Evolutionary conservation across 2,329 filamentous ascomycete genomes (phyloP), one percentile per base, ranked within the genome.

Genomic region (Metarhizium guizhouense): DNA sequence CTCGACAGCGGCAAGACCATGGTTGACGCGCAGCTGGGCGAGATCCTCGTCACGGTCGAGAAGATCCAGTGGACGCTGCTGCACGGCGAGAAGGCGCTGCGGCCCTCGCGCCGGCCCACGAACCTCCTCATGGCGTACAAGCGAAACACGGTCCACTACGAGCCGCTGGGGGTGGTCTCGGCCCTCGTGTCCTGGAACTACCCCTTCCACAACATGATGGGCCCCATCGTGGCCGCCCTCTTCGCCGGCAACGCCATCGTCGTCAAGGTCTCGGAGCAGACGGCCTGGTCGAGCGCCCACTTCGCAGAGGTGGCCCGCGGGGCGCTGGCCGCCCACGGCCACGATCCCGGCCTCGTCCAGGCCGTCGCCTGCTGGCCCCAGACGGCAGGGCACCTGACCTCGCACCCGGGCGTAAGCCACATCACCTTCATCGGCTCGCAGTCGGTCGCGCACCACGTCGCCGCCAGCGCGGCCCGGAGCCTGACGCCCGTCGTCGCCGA

Each of bases 161-260:
- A 99, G 72, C 93, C 94, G 14, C 76, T 97, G 20, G 94, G 94
- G 16, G 90, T 99, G 40, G 89, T 99, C 6, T 87, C 90, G 11
- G 93, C 94, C 18, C 86, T 93, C 53, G 90, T 99, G 47, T 94
- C 88, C 67, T 99, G 94, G 94, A 99, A 99, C 75, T 97, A 91
- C 68, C 85, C 90, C 48, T 95, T 97, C 72, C 94, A 99, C 75
- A 99, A 99, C 72, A 78, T 97, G 60, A 83, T 97, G 50, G 90
- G 89, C 0, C 94, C 93, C 14, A 82, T 96, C 61, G 95, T 97
- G 67, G 92, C 89, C 62, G 85, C 89, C 16, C 80, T 97, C 52
- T 97, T 97, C 68, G 81, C 92, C 14, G 94, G 94, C 50, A 96
- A 97, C 68, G 90, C 84, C 53, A 87, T 97, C 61, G 78, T 99